Percentiles rank a stretch among this genome's conserved stretches.
Conservation (phyloP, 768 basidiomycete species). For the Leucosporidium creatinivorum region DNA sequence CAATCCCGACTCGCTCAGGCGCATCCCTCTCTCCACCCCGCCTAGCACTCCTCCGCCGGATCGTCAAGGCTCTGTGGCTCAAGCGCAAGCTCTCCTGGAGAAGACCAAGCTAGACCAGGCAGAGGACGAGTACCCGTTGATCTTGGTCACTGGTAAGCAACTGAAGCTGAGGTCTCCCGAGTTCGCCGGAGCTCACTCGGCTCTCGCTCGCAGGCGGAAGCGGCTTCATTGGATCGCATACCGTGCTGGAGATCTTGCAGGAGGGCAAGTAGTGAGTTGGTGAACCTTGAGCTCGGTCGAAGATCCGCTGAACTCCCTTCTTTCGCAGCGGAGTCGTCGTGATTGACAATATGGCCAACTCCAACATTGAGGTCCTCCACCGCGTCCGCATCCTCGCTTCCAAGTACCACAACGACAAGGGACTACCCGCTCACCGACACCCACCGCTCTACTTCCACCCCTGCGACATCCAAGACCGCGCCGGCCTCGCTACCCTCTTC, state of each 20-base stretch:
- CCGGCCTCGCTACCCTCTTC: neutral
- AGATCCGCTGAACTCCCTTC: too few relatives aligned
- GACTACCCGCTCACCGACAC: neutral
- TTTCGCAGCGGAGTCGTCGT: slow-evolving; percentile 3
- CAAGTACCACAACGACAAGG: neutral
- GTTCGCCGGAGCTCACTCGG: neutral
- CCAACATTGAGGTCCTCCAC: neutral
- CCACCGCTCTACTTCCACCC: slow-evolving; percentile 12
- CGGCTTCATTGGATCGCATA: slow-evolving; percentile 3
- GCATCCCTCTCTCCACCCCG: slow-evolving; percentile 6
- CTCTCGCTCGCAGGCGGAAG: neutral
- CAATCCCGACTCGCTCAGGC: neutral
- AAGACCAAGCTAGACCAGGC: too few relatives aligned
- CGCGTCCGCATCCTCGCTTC: slow-evolving; percentile 11
- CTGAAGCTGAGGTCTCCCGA: too few relatives aligned
- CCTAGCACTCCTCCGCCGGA: slow-evolving; percentile 1
- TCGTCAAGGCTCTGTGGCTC: neutral
- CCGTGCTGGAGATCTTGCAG: slow-evolving; percentile 2
- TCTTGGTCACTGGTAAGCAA: slow-evolving; percentile 1
- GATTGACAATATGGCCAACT: slow-evolving; percentile 5
- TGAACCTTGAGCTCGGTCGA: too few relatives aligned
- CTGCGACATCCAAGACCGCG: slow-evolving; percentile 5
- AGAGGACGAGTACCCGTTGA: neutral
- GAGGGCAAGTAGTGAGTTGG: slow-evolving; percentile 2
- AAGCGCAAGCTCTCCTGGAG: neutral